Evolutionary conservation across 139 green algal genomes (phyloP).

Genomic region (Desmodesmus armatus): DNA sequence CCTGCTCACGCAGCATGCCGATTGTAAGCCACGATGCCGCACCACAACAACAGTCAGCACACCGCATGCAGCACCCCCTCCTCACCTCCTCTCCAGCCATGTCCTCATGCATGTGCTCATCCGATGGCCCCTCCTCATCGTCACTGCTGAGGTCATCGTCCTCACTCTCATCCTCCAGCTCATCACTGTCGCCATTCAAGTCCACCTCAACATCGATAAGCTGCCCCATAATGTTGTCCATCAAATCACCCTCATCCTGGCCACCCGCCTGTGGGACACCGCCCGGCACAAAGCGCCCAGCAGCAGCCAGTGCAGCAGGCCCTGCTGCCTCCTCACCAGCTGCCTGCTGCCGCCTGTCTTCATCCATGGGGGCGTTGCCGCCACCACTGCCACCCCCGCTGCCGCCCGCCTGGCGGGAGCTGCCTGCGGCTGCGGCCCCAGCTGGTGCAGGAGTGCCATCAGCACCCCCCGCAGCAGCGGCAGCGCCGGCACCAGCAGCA

Average conservation of each 20-base stretch:
- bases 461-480: background rate
- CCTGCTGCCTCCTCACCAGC: conserved; percentile 21
- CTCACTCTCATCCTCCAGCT: conserved; percentile 54
- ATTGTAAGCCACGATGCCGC: no score
- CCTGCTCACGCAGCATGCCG: no score
- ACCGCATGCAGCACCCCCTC: background rate
- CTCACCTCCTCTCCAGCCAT: conserved; percentile 8
- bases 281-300: conserved; percentile 27
- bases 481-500: conserved; percentile 10
- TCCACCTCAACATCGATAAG: conserved; percentile 57
- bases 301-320: conserved; percentile 29
- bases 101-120: conserved; percentile 20
- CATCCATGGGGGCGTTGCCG: background rate
- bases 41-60: no score
- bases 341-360: background rate
- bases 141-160: conserved; percentile 37
- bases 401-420: background rate
- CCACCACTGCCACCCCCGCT: background rate
- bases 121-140: background rate
- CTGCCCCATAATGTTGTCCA: conserved; percentile 27
- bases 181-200: conserved; percentile 47
- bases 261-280: background rate
- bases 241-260: conserved; percentile 2
- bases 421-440: background rate
- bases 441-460: conserved; percentile 10